Evolutionary conservation across 345 rosid species (phyloP).

Genomic region (Citropsis articulata): DNA sequence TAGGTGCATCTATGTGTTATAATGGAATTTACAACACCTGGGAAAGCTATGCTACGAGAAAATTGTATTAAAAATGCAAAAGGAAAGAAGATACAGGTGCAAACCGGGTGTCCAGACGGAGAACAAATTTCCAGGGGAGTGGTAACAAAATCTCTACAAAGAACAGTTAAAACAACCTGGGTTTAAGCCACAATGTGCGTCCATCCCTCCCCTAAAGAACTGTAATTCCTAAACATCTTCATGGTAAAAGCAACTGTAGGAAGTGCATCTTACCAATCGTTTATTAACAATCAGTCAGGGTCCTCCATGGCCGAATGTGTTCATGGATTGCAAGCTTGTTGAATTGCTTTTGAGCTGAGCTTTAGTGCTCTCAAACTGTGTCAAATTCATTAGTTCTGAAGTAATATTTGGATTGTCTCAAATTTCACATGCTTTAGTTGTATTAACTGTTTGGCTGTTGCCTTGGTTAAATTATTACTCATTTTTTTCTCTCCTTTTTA

Average conservation of each 20-base stretch:
- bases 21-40: neutral
- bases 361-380: neutral
- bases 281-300: neutral
- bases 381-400: neutral
- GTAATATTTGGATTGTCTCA: neutral
- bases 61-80: no score
- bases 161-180: neutral
- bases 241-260: neutral
- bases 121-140: neutral
- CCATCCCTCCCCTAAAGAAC: neutral
- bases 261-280: neutral
- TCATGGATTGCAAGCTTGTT: neutral
- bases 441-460: neutral
- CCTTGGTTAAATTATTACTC: neutral
- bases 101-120: neutral
- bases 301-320: neutral
- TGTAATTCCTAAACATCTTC: neutral
- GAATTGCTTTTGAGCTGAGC: neutral
- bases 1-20: neutral
- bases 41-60: neutral
- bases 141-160: neutral
- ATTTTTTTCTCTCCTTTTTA: conserved; percentile 3
- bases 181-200: neutral
- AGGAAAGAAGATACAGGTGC: neutral
- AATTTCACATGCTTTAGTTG: neutral